Evolutionary conservation across 176 grass and related monocot genomes (phyloP).

Genomic region (Eleusine indica): DNA sequence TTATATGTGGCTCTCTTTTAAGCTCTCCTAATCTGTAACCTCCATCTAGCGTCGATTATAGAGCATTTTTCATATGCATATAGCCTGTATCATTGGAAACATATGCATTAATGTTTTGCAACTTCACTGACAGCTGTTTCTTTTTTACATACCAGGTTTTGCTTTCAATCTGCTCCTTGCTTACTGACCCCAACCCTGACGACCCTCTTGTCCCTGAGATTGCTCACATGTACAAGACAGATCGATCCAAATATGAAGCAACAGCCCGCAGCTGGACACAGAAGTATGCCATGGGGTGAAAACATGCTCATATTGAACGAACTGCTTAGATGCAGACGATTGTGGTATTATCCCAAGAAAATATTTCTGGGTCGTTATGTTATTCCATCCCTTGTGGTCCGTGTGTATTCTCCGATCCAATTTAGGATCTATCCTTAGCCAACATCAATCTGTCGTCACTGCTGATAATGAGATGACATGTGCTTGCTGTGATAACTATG

Average conservation of each 20-base stretch:
- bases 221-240: conserved; percentile 75
- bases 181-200: conserved; percentile 72
- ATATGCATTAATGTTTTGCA: not conserved
- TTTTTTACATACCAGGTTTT: conserved; percentile 43
- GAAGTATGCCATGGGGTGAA: conserved; percentile 77
- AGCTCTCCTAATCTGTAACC: not conserved
- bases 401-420: conserved; percentile 49
- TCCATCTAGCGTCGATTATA: not conserved
- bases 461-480: conserved; percentile 48
- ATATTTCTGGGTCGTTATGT: conserved; percentile 45
- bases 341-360: conserved; percentile 39
- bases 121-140: not conserved
- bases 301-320: conserved; percentile 1
- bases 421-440: conserved; percentile 41
- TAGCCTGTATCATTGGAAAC: not conserved
- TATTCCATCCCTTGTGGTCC: conserved; percentile 28
- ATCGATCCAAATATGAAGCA: conserved; percentile 55
- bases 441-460: conserved; percentile 46
- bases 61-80: not conserved
- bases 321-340: conserved; percentile 44
- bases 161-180: conserved; percentile 75
- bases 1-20: not conserved
- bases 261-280: conserved; percentile 74
- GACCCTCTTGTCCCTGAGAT: conserved; percentile 78
- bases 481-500: conserved; percentile 40